Evolutionary conservation across 768 basidiomycete species (phyloP).

Genomic region (Phaeotremella fagi): DNA sequence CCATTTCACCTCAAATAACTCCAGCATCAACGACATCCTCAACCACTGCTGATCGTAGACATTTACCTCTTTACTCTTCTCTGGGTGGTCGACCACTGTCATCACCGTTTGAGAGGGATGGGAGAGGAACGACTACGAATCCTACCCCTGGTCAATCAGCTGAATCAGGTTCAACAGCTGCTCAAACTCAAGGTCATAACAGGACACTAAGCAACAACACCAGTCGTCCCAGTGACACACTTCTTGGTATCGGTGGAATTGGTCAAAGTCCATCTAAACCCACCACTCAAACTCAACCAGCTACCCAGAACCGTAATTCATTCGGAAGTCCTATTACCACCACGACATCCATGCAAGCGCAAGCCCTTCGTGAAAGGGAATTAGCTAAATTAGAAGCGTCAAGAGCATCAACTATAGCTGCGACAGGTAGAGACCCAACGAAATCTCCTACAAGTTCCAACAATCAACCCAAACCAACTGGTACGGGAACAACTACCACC

Average conservation of each 20-base stretch:
- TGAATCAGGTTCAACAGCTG: neutral
- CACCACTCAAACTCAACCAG: neutral
- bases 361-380: constrained; percentile 4
- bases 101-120: constrained; percentile 23
- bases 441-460: neutral
- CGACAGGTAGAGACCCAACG: constrained; percentile 5
- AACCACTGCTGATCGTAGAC: constrained; percentile 2
- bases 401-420: neutral
- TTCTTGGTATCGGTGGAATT: neutral
- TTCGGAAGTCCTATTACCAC: constrained; percentile 6
- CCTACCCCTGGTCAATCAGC: neutral
- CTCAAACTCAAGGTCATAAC: constrained; percentile 4
- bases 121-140: constrained; percentile 4
- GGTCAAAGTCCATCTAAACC: neutral
- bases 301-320: neutral
- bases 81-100: constrained; percentile 19
- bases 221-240: constrained; percentile 3
- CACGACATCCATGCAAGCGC: too few species aligned
- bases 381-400: constrained; percentile 4
- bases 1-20: constrained; percentile 16
- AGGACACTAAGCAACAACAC: constrained; percentile 13
- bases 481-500: neutral
- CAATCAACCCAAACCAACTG: neutral
- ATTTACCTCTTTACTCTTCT: constrained; percentile 15
- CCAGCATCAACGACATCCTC: constrained; percentile 5